Evolutionary conservation across 331 rosid genomes (phyloP).

Genomic region (Rhamnella rubrinervis): DNA sequence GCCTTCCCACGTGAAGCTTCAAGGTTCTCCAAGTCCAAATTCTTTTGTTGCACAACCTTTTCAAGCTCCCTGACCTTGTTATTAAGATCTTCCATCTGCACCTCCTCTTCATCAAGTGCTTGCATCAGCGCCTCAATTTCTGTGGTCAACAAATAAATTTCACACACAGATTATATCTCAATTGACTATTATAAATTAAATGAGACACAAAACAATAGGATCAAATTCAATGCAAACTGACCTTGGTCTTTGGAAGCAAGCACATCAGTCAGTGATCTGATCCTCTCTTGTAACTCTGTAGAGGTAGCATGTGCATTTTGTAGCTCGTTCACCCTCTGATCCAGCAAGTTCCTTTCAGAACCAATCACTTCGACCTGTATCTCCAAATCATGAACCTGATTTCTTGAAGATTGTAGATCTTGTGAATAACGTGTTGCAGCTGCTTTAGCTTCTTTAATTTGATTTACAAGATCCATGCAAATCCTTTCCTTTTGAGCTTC

Average conservation of each 20-base stretch:
- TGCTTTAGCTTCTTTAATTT: constrained; percentile 84
- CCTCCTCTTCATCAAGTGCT: constrained; percentile 96
- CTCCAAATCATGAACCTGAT: constrained; percentile 55
- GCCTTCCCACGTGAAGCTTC: constrained; percentile 81
- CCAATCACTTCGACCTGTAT: constrained; percentile 48
- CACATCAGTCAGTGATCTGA: constrained; percentile 58
- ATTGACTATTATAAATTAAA: constrained; percentile 18
- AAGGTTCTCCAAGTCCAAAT: constrained; percentile 59
- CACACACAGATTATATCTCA: constrained; percentile 10
- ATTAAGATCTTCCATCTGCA: constrained; percentile 73
- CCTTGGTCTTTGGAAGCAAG: constrained; percentile 89
- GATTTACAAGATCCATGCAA: constrained; percentile 83
- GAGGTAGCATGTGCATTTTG: constrained; percentile 48
- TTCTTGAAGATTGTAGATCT: constrained; percentile 70
- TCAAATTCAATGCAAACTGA: constrained; percentile 26
- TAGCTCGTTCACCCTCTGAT: constrained; percentile 60
- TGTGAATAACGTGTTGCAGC: constrained; percentile 49
- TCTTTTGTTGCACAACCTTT: constrained; percentile 64
- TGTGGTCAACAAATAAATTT: constrained; percentile 40
- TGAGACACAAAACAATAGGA: constrained; percentile 1
- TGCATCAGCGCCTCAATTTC: constrained; percentile 90
- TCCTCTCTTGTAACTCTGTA: constrained; percentile 62
- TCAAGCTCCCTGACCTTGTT: constrained; percentile 68
- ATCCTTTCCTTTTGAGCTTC: constrained; percentile 77
- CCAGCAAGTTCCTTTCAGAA: constrained; percentile 51